Conservation (phyloP, 331 rosid species). For the Acacia concinna region DNA sequence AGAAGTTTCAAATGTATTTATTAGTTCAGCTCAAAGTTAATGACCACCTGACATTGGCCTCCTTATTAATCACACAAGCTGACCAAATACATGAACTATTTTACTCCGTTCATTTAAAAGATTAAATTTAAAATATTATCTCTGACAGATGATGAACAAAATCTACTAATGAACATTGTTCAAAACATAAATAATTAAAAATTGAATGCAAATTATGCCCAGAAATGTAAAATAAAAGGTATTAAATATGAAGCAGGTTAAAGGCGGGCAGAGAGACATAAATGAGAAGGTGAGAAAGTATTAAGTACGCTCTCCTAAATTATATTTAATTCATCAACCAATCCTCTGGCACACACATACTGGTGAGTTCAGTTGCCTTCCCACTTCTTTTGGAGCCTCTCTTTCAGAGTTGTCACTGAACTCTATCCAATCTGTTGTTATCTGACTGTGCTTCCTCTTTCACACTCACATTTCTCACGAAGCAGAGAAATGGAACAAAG, state of each 20-base stretch:
- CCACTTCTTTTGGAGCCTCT: slow-evolving; percentile 6
- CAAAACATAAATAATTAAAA: neutral
- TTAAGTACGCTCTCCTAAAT: slow-evolving; percentile 7
- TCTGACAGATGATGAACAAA: neutral
- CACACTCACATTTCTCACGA: neutral
- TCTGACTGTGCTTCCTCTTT: neutral
- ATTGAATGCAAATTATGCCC: neutral
- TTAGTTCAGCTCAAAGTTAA: neutral
- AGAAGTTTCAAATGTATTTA: neutral
- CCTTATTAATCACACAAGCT: neutral
- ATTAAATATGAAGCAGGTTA: neutral
- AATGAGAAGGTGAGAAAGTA: slow-evolving; percentile 34
- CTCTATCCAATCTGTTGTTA: neutral
- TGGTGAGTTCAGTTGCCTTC: neutral
- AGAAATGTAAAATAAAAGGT: neutral
- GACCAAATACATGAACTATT: neutral
- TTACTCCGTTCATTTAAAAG: neutral
- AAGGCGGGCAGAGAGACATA: neutral
- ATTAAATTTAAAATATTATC: neutral
- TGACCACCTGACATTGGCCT: neutral
- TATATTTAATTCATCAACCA: slow-evolving; percentile 39
- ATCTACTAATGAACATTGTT: neutral
- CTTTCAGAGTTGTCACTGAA: neutral
- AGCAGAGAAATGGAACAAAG: slow-evolving; percentile 17
- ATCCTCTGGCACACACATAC: slow-evolving; percentile 3